These are phyloP conservation scores for Colletotrichum musicola DNA, from an alignment of 2,329 filamentous ascomycete genomes.

Conservation along the genomic window DNA sequence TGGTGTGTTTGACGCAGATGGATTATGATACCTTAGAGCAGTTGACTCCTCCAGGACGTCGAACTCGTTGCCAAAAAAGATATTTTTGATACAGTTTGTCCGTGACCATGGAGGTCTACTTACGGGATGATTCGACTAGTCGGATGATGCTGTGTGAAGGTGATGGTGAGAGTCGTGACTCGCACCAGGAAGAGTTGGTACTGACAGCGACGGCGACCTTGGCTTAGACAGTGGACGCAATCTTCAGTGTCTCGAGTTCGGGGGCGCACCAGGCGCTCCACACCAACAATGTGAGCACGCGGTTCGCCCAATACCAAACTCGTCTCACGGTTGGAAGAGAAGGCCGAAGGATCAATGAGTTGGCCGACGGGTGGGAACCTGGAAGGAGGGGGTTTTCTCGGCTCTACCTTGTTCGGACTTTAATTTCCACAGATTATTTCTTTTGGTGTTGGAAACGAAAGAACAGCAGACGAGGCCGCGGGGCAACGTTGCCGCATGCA, in stretches of 20 bases:
- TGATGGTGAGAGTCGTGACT: not conserved
- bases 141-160: not conserved
- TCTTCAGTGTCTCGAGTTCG: constrained; percentile 30
- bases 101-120: not conserved
- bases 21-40: constrained; percentile 31
- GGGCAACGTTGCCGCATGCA: not conserved
- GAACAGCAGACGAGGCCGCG: constrained; percentile 1
- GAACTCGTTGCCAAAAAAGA: constrained; percentile 11
- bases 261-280: not conserved
- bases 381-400: not conserved
- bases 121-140: not conserved
- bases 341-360: not conserved
- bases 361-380: not conserved
- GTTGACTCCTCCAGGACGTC: constrained; percentile 9
- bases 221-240: constrained; percentile 4
- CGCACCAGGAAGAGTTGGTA: not conserved
- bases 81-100: constrained; percentile 4
- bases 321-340: not conserved
- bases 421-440: constrained; percentile 30
- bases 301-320: not conserved
- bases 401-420: constrained; percentile 25
- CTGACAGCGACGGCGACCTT: not conserved
- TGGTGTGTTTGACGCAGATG: constrained; percentile 13
- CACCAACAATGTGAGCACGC: not conserved
- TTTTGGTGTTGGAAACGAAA: not conserved